phyloP scores from a whole-genome alignment of 805 yeast species.

The Saccharomycopsis sp. region DNA sequence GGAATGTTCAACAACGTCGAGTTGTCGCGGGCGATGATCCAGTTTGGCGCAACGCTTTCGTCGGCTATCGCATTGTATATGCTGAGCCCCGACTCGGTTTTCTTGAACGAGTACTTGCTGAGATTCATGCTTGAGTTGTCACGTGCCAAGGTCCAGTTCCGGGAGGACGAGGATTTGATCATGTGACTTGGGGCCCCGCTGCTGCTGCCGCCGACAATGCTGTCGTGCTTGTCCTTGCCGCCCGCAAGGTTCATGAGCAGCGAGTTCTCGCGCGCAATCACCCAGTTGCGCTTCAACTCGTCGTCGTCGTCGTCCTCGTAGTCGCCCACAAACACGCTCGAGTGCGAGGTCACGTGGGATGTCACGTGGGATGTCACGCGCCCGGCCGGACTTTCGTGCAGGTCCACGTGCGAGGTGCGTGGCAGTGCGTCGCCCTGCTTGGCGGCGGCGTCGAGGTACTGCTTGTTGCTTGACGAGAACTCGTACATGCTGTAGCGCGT shows the following conservation, averaged over 20 bases:
- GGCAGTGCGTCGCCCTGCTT: no score
- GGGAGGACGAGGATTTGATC: constrained; percentile 1
- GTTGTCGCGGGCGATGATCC: constrained; percentile 22
- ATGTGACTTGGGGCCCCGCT: not conserved
- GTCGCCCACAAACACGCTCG: constrained; percentile 19
- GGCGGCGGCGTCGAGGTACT: not conserved
- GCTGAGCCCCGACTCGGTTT: constrained; percentile 16
- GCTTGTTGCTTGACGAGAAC: not conserved
- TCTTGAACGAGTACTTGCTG: constrained; percentile 7
- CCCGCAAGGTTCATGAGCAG: constrained; percentile 17
- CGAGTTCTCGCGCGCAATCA: constrained; percentile 22
- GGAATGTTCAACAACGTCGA: constrained; percentile 20
- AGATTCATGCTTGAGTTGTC: constrained; percentile 14
- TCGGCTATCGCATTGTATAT: constrained; percentile 19
- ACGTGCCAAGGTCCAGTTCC: constrained; percentile 18
- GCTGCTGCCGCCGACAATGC: not conserved
- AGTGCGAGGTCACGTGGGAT: no score
- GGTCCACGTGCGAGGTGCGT: no score
- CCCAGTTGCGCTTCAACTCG: constrained; percentile 19
- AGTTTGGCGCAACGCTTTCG: constrained; percentile 20
- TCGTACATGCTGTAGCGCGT: not conserved
- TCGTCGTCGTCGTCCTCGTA: constrained; percentile 20
- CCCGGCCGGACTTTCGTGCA: no score
- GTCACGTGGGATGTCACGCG: no score
- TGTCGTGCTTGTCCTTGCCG: not conserved